Base-by-base conservation (phyloP, 2,329 filamentous ascomycete species). In the Diaporthe nobilis region DNA sequence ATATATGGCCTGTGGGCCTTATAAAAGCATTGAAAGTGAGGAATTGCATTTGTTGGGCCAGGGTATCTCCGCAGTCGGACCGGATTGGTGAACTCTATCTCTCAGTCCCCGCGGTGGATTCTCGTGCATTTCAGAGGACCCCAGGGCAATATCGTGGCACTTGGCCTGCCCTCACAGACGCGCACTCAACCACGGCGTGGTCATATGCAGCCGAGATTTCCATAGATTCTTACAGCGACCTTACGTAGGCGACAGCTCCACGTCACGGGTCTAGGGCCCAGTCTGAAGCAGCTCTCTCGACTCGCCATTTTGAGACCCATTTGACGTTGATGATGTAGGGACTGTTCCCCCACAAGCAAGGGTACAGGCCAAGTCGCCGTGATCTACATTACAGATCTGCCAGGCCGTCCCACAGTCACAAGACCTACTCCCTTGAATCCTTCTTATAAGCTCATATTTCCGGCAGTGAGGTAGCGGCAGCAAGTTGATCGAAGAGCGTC, bases 51-150 rank as follows among this genome's bases (percentile, higher is more conserved):
- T 51, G 17, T 51, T 37, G 22, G 8, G 63, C 44, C 28, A 53
- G 63, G 31, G 10, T 22, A n/a, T 25, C 63, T 68, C 63, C 63
- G 39, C 22, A 53, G 47, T 68, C 31, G 47, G 31, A n/a, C 20
- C 65, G 65, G 65, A 42, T 28, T 39, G 49, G 15, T 17, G 47
- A 25, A 70, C 34, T 70, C n/a, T 68, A 53, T 68, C 17, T 25
- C 47, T 39, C n/a, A 9, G 13, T 20, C 31, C 34, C 47, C 47
- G 49, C 47, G 63, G 63, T 68, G 47, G 63, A 39, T 68, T 37
- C 34, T 28, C 15, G 4, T 51, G 31, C 22, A 68, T 39, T 39
- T 53, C 22, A 53, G 28, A 53, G 31, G 13, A 39, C 25, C 12
- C 5, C 31, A 20, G 12, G 34, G 65, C n/a, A 51, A 39, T 39